Evolutionary conservation across 495 filamentous ascomycete species (phyloP).

Genomic region (Paragyromitra xinjiangensis): DNA sequence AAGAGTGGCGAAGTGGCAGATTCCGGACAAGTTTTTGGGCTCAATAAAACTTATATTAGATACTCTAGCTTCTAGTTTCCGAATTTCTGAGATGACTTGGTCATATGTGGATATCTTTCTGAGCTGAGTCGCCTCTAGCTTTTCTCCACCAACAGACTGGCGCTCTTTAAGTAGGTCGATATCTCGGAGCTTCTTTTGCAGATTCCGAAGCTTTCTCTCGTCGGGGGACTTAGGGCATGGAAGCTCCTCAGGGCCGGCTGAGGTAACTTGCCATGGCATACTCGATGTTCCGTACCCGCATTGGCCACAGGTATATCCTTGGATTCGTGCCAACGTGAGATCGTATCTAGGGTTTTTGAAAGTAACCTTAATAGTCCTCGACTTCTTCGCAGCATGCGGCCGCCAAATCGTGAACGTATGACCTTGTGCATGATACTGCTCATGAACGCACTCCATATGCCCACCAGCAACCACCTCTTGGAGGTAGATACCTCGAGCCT

Average conservation of each 20-base stretch:
- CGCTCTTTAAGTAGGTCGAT: slow-evolving; percentile 26
- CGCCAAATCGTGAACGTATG: slow-evolving; percentile 22
- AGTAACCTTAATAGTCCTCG: slow-evolving; percentile 14
- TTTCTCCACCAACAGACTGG: background rate
- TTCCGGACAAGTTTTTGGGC: background rate
- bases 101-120: slow-evolving; percentile 14
- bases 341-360: slow-evolving; percentile 23
- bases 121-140: slow-evolving; percentile 23
- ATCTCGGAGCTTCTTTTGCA: slow-evolving; percentile 23
- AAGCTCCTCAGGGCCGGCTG: background rate
- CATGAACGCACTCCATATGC: background rate
- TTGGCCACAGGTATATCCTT: background rate
- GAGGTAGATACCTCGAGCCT: slow-evolving; percentile 2
- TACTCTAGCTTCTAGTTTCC: slow-evolving; percentile 11
- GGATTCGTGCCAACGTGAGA: background rate
- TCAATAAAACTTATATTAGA: too few relatives aligned
- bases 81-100: background rate
- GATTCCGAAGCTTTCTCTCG: slow-evolving; percentile 10
- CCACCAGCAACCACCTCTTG: slow-evolving; percentile 24
- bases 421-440: background rate
- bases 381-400: slow-evolving; percentile 1
- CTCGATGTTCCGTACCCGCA: slow-evolving; percentile 36
- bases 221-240: background rate
- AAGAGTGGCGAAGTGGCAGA: slow-evolving; percentile 28
- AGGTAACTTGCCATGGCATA: background rate